These are phyloP conservation scores for Crithidia acanthocephali DNA, from an alignment of 208 protist species.

Conservation along the genomic window DNA sequence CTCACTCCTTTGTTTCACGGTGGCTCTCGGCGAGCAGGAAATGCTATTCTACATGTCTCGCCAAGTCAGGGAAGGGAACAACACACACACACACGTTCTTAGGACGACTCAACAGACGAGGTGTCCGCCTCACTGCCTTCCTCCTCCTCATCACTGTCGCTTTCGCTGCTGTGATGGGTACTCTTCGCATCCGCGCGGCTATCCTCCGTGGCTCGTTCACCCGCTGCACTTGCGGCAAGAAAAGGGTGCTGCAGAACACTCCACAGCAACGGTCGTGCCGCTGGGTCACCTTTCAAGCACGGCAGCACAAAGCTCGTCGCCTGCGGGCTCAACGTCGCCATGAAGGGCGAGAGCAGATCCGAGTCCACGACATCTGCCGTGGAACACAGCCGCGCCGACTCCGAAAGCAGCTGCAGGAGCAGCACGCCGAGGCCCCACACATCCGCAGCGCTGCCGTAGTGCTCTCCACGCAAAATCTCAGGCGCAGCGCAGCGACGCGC, in stretches of 20 bases:
- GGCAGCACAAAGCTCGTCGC: constrained; percentile 60
- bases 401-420: constrained; percentile 61
- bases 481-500: constrained; percentile 57
- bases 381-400: constrained; percentile 31
- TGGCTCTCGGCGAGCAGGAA: no score
- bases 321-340: constrained; percentile 43
- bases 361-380: constrained; percentile 73
- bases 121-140: constrained; percentile 1
- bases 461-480: constrained; percentile 57
- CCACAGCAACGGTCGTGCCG: constrained; percentile 48
- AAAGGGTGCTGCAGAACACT: constrained; percentile 71
- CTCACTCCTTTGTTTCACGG: no score
- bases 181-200: no score
- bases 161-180: neutral
- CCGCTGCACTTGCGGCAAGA: constrained; percentile 13
- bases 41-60: no score
- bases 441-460: constrained; percentile 62
- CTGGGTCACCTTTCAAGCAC: constrained; percentile 67
- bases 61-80: neutral
- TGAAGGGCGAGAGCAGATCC: constrained; percentile 65
- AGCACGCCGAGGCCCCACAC: constrained; percentile 80
- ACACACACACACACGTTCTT: neutral
- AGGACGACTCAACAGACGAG: neutral
- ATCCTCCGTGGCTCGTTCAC: neutral
- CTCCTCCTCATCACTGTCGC: neutral